Evolutionary conservation across 495 filamentous ascomycete genomes (phyloP), one percentile per base, ranked within the genome.

Genomic region (Chaetomium tenue): DNA sequence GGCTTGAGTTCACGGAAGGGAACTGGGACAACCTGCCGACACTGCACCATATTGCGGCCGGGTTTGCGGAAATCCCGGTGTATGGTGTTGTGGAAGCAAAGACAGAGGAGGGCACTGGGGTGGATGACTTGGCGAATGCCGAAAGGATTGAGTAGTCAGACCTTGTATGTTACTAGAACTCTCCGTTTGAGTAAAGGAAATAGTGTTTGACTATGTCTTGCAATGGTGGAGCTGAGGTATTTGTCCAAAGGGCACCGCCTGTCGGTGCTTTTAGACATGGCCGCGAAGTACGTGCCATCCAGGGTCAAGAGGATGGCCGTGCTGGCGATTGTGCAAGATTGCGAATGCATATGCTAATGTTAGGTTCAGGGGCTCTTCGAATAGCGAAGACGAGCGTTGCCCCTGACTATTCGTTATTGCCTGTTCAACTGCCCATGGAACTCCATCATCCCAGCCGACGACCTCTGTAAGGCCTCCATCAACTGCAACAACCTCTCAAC

Each of bases 21-120:
- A 75, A 80, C 60, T 82, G 77, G 82, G 71, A 82, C 30, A 69
- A 69, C 22, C 66, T 87, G 57, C 84, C 85, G 0, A 86, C 82
- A 2, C 70, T 86, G 46, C 82, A 87, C 64, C 82, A 85, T 72
- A 72, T 87, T 28, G 70, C 83, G 25, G 71, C 72, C 47, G 71
- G 74, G 28, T 63, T 86, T 63, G 80, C 77, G 0, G 82, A 84
- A 56, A 77, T 87, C 51, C 84, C 82, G 0, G 71, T 84, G 8
- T 83, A 83, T 66, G 79, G 82, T 61, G 65, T 85, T 53, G 71
- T 86, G 18, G 74, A 75, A 15, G 82, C 78, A 4, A 83, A 75
- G 46, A 72, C 86, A 6, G 78, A 83, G 7, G 76, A 82, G 61
- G 81, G 82, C 0, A 68, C 62, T 22, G 82, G 83, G 2, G 83